Evolutionary conservation across 1,284 basidiomycete species (phyloP).

Genomic region (Irpex sp.): DNA sequence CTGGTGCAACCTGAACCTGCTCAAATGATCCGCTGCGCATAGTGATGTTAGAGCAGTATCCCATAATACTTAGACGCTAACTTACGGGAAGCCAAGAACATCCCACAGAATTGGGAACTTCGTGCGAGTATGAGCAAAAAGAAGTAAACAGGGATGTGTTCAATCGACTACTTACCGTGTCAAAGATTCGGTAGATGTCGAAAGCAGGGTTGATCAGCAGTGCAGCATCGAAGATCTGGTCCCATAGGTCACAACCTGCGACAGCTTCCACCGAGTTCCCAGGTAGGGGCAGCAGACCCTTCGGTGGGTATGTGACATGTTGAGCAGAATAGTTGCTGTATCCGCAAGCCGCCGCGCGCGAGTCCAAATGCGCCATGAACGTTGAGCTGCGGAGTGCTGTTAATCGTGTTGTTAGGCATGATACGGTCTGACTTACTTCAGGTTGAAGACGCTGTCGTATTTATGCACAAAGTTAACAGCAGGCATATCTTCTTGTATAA

Average conservation of each 20-base stretch:
- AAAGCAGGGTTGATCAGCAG: constrained; percentile 69
- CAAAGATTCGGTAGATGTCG: constrained; percentile 73
- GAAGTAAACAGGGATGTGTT: not conserved
- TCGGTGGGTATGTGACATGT: constrained; percentile 65
- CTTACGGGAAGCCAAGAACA: constrained; percentile 72
- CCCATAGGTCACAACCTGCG: constrained; percentile 64
- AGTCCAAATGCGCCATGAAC: constrained; percentile 57
- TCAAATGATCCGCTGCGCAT: constrained; percentile 52
- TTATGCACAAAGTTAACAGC: constrained; percentile 70
- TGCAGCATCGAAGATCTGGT: constrained; percentile 56
- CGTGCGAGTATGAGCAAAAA: constrained; percentile 12
- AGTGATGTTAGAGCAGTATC: not conserved
- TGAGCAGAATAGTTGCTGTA: constrained; percentile 62
- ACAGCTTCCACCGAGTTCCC: constrained; percentile 41
- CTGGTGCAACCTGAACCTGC: constrained; percentile 37
- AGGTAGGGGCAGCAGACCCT: constrained; percentile 59
- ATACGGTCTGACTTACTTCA: constrained; percentile 47
- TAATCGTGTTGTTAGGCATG: not conserved
- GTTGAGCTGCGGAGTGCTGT: constrained; percentile 41
- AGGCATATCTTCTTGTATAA: constrained; percentile 64
- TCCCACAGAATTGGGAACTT: constrained; percentile 65
- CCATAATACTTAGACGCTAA: not conserved
- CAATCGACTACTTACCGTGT: constrained; percentile 39
- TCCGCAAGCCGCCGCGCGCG: constrained; percentile 49
- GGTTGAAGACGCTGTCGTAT: constrained; percentile 62